Conservation (phyloP, 306 rosid species). For the Cajanus cajan region DNA sequence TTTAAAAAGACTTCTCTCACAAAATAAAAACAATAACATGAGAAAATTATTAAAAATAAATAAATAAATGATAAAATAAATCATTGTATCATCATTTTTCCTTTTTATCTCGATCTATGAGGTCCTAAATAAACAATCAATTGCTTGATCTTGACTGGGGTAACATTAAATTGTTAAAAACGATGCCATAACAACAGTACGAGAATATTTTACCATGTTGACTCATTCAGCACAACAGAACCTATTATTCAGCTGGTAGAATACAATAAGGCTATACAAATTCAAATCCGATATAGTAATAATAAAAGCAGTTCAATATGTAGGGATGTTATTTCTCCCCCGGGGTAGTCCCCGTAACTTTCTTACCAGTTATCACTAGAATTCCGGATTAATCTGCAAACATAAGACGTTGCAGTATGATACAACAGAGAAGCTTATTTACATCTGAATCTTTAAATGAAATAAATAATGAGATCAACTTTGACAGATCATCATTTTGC, state of each 20-base stretch:
- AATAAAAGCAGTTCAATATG: constrained; percentile 17
- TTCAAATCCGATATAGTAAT: constrained; percentile 15
- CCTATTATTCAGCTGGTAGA: constrained; percentile 24
- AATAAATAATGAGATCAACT: constrained; percentile 34
- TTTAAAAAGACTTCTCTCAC: too few relatives aligned
- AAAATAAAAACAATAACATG: background rate
- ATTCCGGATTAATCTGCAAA: constrained; percentile 35
- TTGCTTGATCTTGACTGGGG: background rate
- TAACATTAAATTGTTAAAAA: background rate
- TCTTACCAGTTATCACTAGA: constrained; percentile 29
- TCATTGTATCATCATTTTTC: background rate
- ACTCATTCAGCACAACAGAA: constrained; percentile 20
- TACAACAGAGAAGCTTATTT: constrained; percentile 38
- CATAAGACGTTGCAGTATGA: constrained; percentile 39
- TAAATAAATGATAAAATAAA: too few relatives aligned
- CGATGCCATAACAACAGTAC: background rate
- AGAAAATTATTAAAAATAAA: background rate
- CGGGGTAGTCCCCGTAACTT: constrained; percentile 37
- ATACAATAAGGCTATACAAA: constrained; percentile 34
- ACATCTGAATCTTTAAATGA: constrained; percentile 32
- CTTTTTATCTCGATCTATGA: background rate
- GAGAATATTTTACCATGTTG: constrained; percentile 13
- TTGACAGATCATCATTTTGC: constrained; percentile 34
- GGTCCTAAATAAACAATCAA: background rate
- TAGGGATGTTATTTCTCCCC: constrained; percentile 25